A percentile compares a stretch with the other conserved stretches of the same genome.
Conservation (phyloP, 176 grass and related monocot species). For the sorghum (Sorghum bicolor) region Sorghum_bicolor_NCBIv3 NC_012873.2:46655501-46656000, state of each 20-base stretch:
- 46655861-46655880: constrained; percentile 34
- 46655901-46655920: constrained; percentile 28
- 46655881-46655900: constrained; percentile 39
- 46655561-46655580: background rate
- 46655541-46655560: background rate
- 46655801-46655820: constrained; percentile 1
- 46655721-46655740: constrained; percentile 41
- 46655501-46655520: constrained; percentile 47
- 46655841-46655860: constrained; percentile 20
- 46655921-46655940: constrained; percentile 48
- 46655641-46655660: constrained; percentile 42
- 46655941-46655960: constrained; percentile 8
- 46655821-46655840: constrained; percentile 40
- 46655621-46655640: constrained; percentile 32
- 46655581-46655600: background rate
- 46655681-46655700: constrained; percentile 9
- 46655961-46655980: constrained; percentile 27
- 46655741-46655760: constrained; percentile 31
- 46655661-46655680: constrained; percentile 37
- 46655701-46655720: background rate
- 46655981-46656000: constrained; percentile 26
- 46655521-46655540: constrained; percentile 12
- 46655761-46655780: constrained; percentile 25
- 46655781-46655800: constrained; percentile 5
- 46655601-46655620: background rate